phyloP scores from a whole-genome alignment of 2,329 filamentous ascomycete species.

The Xylaria sp. region DNA sequence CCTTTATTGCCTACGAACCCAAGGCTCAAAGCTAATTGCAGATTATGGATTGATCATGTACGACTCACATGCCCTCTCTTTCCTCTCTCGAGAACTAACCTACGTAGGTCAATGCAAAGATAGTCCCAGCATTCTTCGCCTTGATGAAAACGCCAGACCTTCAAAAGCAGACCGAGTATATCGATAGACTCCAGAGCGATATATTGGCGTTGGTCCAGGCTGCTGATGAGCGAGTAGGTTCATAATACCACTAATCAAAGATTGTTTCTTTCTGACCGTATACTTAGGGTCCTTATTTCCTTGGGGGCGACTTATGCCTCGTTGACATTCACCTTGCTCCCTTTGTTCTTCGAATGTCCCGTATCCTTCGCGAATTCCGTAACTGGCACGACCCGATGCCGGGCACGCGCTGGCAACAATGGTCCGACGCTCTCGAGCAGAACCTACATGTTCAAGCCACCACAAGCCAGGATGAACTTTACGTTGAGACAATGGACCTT shows the following conservation, averaged over 20 bases:
- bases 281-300: conserved; percentile 74
- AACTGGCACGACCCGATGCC: conserved; percentile 73
- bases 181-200: conserved; percentile 70
- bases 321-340: conserved; percentile 82
- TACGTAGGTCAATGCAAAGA: conserved; percentile 76
- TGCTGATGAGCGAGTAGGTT: conserved; percentile 55
- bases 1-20: conserved; percentile 72
- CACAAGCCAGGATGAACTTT: conserved; percentile 68
- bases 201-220: conserved; percentile 65
- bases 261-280: conserved; percentile 16
- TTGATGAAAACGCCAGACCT: conserved; percentile 73
- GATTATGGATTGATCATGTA: conserved; percentile 85
- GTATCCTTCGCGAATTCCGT: conserved; percentile 71
- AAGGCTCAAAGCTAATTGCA: conserved; percentile 75
- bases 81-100: background rate
- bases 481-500: conserved; percentile 68
- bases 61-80: conserved; percentile 44
- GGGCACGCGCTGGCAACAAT: conserved; percentile 72
- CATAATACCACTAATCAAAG: background rate
- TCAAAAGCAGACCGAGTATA: conserved; percentile 66
- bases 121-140: conserved; percentile 80
- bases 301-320: conserved; percentile 61
- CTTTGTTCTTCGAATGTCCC: conserved; percentile 75
- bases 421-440: conserved; percentile 75
- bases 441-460: conserved; percentile 73